Percentiles rank a stretch among this genome's conserved stretches.
These are phyloP conservation scores for Podosphaera fusca DNA, from an alignment of 2,329 filamentous ascomycete species.

Conservation along the genomic window DNA sequence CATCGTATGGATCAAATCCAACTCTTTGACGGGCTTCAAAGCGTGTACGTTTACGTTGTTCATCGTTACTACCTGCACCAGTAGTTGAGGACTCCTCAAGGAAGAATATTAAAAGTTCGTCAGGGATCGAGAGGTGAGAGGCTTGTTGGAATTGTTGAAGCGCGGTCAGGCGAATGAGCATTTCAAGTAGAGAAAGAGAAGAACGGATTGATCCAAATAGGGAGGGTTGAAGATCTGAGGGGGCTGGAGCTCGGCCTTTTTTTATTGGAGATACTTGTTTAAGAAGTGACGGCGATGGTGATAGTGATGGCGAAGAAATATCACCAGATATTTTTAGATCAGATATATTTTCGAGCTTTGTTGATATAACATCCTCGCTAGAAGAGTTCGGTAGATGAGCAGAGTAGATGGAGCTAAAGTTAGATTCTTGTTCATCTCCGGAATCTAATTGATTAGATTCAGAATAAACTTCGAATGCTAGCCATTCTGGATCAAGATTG, in stretches of 20 bases:
- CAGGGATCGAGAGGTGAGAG: slow-evolving; percentile 45
- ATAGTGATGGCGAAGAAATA: slow-evolving; percentile 2
- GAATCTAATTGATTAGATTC: slow-evolving; percentile 30
- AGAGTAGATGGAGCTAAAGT: slow-evolving; percentile 9
- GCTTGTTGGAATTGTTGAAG: slow-evolving; percentile 55
- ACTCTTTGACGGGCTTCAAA: slow-evolving; percentile 36
- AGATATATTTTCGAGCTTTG: slow-evolving; percentile 6
- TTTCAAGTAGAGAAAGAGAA: slow-evolving; percentile 48
- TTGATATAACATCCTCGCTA: slow-evolving; percentile 2
- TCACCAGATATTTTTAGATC: slow-evolving; percentile 11
- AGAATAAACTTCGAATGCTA: slow-evolving; percentile 48
- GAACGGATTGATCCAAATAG: slow-evolving; percentile 32
- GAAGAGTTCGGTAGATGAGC: slow-evolving; percentile 9
- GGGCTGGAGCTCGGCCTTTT: slow-evolving; percentile 1
- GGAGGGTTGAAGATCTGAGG: slow-evolving; percentile 8
- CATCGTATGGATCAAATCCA: slow-evolving; percentile 50
- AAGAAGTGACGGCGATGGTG: slow-evolving; percentile 4
- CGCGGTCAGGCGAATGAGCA: slow-evolving; percentile 45
- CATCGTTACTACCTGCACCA: slow-evolving; percentile 37
- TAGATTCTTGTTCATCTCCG: slow-evolving; percentile 20
- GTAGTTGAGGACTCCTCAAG: slow-evolving; percentile 43
- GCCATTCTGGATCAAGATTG: slow-evolving; percentile 49
- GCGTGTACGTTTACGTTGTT: slow-evolving; percentile 34
- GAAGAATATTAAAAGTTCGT: slow-evolving; percentile 55
- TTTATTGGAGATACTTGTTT: slow-evolving; percentile 1